Conservation (phyloP, 352 stramenopile genomes). For the Globisporangium viniferum region DNA sequence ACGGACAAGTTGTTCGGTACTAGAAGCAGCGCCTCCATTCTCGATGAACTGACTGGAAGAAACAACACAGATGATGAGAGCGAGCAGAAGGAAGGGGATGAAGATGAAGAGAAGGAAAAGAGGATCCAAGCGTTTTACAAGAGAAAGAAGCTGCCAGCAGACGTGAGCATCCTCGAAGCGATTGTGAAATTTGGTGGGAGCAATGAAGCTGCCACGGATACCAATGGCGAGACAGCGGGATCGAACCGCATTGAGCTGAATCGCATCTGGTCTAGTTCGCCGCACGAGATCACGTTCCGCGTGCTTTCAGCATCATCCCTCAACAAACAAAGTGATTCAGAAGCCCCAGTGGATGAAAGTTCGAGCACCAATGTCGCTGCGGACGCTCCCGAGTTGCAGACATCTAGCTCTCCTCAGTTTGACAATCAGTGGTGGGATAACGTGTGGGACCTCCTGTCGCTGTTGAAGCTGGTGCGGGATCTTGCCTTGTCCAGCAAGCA, state of each 20-base stretch:
- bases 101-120: conserved; percentile 32
- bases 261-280: conserved; percentile 38
- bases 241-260: conserved; percentile 15
- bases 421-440: conserved; percentile 43
- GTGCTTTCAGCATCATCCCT: conserved; percentile 13
- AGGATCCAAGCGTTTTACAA: conserved; percentile 45
- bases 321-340: conserved; percentile 4
- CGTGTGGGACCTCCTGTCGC: conserved; percentile 52
- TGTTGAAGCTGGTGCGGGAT: conserved; percentile 43
- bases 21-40: conserved; percentile 20
- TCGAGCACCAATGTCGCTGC: not conserved
- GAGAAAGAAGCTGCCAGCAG: conserved; percentile 24
- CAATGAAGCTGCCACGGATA: not conserved
- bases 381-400: not conserved
- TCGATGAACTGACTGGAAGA: conserved; percentile 28
- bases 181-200: conserved; percentile 48
- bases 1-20: conserved; percentile 59
- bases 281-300: conserved; percentile 65
- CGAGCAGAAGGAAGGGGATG: conserved; percentile 23
- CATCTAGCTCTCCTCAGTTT: not conserved
- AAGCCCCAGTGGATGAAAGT: not conserved
- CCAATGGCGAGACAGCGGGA: not conserved
- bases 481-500: conserved; percentile 11
- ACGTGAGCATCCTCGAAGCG: conserved; percentile 67
- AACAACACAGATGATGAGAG: conserved; percentile 18